phyloP scores from a whole-genome alignment of 2,329 filamentous ascomycete genomes.

The Paecilomyces variotii region DNA sequence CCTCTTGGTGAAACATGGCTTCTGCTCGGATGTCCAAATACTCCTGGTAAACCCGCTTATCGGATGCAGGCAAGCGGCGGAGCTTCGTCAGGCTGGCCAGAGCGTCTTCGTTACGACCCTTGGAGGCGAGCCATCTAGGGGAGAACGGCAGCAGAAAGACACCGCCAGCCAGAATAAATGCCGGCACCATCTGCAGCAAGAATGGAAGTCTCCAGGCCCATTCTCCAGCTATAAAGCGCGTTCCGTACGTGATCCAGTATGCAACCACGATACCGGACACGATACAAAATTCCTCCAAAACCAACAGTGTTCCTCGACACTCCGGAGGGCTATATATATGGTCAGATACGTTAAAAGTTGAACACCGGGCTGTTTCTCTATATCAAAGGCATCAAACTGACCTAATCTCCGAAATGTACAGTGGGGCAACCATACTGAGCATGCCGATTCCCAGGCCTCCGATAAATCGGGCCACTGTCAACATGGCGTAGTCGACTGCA shows the following conservation, averaged over 20 bases:
- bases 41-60: conserved; percentile 46
- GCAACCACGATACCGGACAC: conserved; percentile 9
- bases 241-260: conserved; percentile 2
- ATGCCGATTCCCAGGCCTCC: conserved; percentile 4
- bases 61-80: conserved; percentile 41
- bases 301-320: conserved; percentile 9
- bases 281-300: conserved; percentile 9
- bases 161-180: conserved; percentile 27
- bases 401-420: conserved; percentile 41
- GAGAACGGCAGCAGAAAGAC: conserved; percentile 46
- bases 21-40: conserved; percentile 45
- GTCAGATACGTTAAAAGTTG: background rate
- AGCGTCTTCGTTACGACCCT: conserved; percentile 42
- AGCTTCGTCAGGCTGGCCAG: conserved; percentile 42
- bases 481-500: conserved; percentile 43
- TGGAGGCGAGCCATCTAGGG: conserved; percentile 46
- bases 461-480: conserved; percentile 23
- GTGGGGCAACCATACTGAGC: conserved; percentile 32
- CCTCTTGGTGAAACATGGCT: conserved; percentile 43
- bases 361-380: background rate
- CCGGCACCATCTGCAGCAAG: conserved; percentile 36
- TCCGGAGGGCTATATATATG: conserved; percentile 6
- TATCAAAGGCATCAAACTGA: background rate
- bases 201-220: background rate
- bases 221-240: background rate